A percentile compares a stretch with the other conserved stretches of the same genome.
These are phyloP conservation scores for Kluyveromyces lactis DNA, from an alignment of 805 yeast genomes.

Conservation along the genomic window DNA sequence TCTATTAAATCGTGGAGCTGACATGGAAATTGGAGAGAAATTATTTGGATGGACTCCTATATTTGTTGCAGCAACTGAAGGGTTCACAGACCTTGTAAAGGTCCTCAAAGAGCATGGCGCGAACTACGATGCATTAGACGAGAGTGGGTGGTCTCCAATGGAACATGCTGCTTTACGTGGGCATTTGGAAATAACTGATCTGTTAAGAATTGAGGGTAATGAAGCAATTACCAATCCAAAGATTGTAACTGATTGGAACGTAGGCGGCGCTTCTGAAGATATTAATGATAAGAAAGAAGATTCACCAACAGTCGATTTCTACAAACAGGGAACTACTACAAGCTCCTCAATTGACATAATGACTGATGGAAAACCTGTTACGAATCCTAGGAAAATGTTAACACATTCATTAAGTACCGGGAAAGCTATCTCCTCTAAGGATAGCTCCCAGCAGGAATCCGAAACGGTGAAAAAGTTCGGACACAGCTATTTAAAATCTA, in stretches of 20 bases:
- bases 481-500: constrained; percentile 56
- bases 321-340: constrained; percentile 10
- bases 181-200: constrained; percentile 59
- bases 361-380: constrained; percentile 4
- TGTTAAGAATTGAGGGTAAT: constrained; percentile 33
- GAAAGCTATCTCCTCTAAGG: constrained; percentile 4
- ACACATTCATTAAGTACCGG: constrained; percentile 3
- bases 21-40: constrained; percentile 65
- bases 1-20: constrained; percentile 53
- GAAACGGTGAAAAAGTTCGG: constrained; percentile 79
- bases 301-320: constrained; percentile 4
- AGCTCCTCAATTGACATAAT: constrained; percentile 11
- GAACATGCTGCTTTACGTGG: constrained; percentile 93
- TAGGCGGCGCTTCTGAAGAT: background rate
- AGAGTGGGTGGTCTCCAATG: constrained; percentile 95
- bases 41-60: constrained; percentile 94
- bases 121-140: constrained; percentile 50
- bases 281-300: background rate
- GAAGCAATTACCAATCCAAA: constrained; percentile 19
- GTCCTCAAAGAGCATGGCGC: constrained; percentile 48
- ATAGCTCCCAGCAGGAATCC: background rate
- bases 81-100: constrained; percentile 49
- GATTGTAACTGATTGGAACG: constrained; percentile 4
- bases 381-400: constrained; percentile 10
- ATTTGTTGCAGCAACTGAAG: constrained; percentile 85